A percentile compares a stretch with the other conserved stretches of the same genome.
Conservation (phyloP, 495 filamentous ascomycete genomes). For the Penicillium soppii region DNA sequence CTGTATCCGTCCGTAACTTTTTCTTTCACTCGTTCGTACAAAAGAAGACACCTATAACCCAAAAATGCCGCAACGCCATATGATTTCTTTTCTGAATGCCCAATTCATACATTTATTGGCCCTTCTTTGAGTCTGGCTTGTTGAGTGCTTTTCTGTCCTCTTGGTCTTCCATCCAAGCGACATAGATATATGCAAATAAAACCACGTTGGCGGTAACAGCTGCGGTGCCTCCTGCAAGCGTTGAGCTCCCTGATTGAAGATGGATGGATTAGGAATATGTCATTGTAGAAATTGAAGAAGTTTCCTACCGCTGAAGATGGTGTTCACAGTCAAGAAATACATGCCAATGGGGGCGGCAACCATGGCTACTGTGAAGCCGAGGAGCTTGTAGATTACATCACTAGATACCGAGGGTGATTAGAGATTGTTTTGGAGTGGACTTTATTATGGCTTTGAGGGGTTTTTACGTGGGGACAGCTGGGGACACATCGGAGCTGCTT, state of each 20-base stretch:
- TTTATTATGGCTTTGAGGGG: not conserved
- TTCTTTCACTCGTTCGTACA: not conserved
- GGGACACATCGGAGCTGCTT: conserved; percentile 47
- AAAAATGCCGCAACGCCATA: conserved; percentile 9
- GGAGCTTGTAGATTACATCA: conserved; percentile 82
- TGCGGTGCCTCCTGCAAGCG: conserved; percentile 78
- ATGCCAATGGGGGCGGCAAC: conserved; percentile 76
- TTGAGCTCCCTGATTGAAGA: conserved; percentile 67
- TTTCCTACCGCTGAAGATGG: conserved; percentile 69
- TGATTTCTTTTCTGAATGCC: not conserved
- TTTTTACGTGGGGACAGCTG: conserved; percentile 72
- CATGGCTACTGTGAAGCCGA: conserved; percentile 91
- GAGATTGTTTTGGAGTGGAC: not conserved
- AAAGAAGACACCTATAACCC: not conserved
- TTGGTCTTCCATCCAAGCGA: conserved; percentile 87
- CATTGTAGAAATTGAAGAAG: not conserved
- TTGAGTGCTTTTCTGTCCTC: conserved; percentile 58
- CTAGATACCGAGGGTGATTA: conserved; percentile 42
- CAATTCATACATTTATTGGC: conserved; percentile 33
- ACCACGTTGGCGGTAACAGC: conserved; percentile 91
- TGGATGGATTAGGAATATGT: not conserved
- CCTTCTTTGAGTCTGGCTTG: conserved; percentile 61
- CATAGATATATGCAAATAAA: conserved; percentile 84
- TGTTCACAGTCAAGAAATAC: conserved; percentile 80
- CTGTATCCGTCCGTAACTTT: not conserved